phyloP scores from a whole-genome alignment of 495 filamentous ascomycete species.

The Neurospora pannonica region DNA sequence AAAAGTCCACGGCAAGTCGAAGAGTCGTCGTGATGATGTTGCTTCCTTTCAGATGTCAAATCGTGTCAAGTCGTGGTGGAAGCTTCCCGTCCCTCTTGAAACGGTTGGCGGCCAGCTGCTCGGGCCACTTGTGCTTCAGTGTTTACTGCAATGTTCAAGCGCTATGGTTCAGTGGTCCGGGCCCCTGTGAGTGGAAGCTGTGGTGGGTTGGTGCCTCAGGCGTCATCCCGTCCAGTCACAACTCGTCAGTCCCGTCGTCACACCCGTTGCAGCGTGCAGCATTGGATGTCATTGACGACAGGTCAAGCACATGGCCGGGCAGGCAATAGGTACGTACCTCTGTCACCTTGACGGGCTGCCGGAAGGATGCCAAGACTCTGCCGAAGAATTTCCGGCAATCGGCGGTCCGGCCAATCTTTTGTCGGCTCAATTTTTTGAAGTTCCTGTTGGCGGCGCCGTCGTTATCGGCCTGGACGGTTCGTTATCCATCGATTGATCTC shows the following conservation, averaged over 20 bases:
- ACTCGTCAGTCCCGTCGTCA: neutral
- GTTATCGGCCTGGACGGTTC: neutral
- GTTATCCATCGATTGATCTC: neutral
- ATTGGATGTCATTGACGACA: neutral
- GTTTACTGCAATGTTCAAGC: neutral
- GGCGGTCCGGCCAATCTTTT: slow-evolving; percentile 9
- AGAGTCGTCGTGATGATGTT: neutral
- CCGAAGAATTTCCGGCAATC: slow-evolving; percentile 19
- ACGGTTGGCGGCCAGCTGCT: neutral
- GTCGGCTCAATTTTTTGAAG: slow-evolving; percentile 17
- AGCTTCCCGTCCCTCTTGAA: neutral
- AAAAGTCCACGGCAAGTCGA: neutral
- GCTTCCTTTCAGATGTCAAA: neutral
- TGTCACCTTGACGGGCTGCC: neutral
- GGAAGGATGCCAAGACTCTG: neutral
- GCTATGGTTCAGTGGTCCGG: neutral
- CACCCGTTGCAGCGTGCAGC: neutral
- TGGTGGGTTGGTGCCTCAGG: neutral
- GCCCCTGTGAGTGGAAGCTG: neutral
- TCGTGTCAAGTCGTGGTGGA: neutral
- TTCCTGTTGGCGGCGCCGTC: neutral
- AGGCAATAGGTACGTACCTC: neutral
- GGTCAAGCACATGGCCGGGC: neutral
- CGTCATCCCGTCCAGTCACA: neutral
- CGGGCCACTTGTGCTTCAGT: neutral